Evolutionary conservation across 805 yeast species (phyloP).

Genomic region (Candida endomychidarum): DNA sequence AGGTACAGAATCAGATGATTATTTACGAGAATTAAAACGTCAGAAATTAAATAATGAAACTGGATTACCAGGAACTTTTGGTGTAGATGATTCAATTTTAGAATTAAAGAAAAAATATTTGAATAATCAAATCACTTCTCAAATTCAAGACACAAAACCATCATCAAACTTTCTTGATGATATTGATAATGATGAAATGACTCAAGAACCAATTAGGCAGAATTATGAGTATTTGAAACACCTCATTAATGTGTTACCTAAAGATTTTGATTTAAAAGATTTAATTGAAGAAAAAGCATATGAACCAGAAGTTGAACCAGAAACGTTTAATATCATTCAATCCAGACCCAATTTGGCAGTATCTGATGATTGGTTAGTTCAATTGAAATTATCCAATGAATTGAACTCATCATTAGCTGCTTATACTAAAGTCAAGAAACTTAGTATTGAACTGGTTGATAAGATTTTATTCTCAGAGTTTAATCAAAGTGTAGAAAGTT

Average conservation of each 20-base stretch:
- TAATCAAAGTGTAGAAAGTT: slow-evolving; percentile 23
- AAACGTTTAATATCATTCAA: slow-evolving; percentile 35
- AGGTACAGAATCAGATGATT: slow-evolving; percentile 26
- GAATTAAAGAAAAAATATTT: slow-evolving; percentile 30
- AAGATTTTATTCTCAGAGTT: slow-evolving; percentile 49
- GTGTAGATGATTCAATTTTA: slow-evolving; percentile 20
- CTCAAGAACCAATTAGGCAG: slow-evolving; percentile 11
- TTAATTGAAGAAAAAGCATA: slow-evolving; percentile 62
- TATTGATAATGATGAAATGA: slow-evolving; percentile 6
- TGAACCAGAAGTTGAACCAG: slow-evolving; percentile 59
- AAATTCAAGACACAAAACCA: slow-evolving; percentile 1
- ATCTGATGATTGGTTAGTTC: slow-evolving; percentile 64
- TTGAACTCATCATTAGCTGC: slow-evolving; percentile 39
- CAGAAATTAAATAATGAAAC: slow-evolving; percentile 32
- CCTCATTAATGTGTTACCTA: slow-evolving; percentile 32
- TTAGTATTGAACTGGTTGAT: slow-evolving; percentile 36
- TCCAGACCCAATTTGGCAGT: slow-evolving; percentile 47
- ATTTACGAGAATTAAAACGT: slow-evolving; percentile 33
- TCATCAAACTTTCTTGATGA: neutral
- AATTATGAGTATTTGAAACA: slow-evolving; percentile 37
- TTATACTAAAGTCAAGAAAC: slow-evolving; percentile 10
- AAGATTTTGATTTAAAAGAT: slow-evolving; percentile 30
- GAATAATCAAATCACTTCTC: slow-evolving; percentile 27
- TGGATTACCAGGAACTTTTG: slow-evolving; percentile 41
- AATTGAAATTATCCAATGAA: slow-evolving; percentile 53